Evolutionary conservation across 768 basidiomycete genomes (phyloP).

Genomic region (Trametes meyenii): DNA sequence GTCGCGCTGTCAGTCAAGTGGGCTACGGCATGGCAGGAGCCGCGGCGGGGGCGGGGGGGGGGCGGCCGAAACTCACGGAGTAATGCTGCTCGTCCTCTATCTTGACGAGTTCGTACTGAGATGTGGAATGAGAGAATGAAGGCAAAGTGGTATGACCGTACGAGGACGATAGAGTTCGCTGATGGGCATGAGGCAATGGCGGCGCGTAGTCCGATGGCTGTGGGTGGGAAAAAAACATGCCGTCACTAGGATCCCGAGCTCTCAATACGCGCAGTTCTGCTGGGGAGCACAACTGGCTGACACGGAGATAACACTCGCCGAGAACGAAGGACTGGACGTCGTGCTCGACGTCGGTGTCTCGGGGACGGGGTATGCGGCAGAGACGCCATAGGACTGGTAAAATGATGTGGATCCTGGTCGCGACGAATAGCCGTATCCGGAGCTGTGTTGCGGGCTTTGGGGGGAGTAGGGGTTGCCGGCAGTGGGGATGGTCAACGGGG

Average conservation of each 20-base stretch:
- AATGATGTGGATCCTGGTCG: conserved; percentile 40
- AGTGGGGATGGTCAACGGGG: conserved; percentile 28
- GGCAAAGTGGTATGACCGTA: conserved; percentile 24
- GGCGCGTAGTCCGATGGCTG: conserved; percentile 68
- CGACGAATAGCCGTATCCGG: conserved; percentile 15
- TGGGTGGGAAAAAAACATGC: conserved; percentile 43
- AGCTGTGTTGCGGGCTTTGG: conserved; percentile 20
- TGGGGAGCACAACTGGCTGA: conserved; percentile 32
- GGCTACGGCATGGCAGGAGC: too few relatives aligned
- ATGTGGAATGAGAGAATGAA: conserved; percentile 23
- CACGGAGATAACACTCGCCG: conserved; percentile 72
- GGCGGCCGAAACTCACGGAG: conserved; percentile 49
- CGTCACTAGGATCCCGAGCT: conserved; percentile 62
- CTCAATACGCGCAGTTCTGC: conserved; percentile 38
- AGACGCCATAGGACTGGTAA: conserved; percentile 55
- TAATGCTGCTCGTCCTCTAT: conserved; percentile 66
- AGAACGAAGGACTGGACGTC: conserved; percentile 80
- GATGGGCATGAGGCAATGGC: conserved; percentile 24
- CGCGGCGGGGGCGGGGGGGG: neutral
- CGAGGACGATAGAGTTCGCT: conserved; percentile 2
- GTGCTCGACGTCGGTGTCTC: conserved; percentile 74
- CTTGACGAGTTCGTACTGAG: conserved; percentile 54
- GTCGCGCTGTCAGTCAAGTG: neutral
- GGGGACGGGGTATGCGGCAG: conserved; percentile 62
- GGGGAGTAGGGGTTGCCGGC: conserved; percentile 27